Base-by-base conservation (phyloP, 345 rosid species). In the Populus alba region DNA sequence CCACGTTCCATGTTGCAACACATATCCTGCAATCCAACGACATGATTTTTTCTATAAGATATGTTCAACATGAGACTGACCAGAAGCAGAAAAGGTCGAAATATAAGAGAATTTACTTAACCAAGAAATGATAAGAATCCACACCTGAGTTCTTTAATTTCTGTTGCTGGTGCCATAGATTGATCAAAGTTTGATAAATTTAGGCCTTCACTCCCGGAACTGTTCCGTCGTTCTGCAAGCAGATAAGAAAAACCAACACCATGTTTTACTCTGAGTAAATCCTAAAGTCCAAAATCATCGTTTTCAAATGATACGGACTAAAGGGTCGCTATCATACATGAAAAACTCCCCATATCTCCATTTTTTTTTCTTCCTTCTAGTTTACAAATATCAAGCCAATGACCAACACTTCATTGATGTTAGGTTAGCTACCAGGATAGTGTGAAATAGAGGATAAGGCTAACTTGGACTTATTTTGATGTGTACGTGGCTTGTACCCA, bases 1-100 rank as follows among this genome's bases (percentile, higher is more conserved):
- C 99, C 31, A 96, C 97, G 75, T 96, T 96, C 99, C 99, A 94
- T 12, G 99, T 96, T 49, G 95, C 91, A 15, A 86, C 87, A 84
- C 87, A 91, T 67, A 96, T 84, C 87, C 99, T 96, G 88, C 81
- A 79, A 80, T 66, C 33, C 29, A 71, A 75, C 25, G 35, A 70
- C 41, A 75, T 45, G 37, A 47, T 25, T 66, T 31, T 39, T 38
- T 7, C 68, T 31, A 47, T 73, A 45, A 78, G 57, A 33, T 53
- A 53, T 53, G 59, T 5, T 76, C 41, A 79, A 78, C 39, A 72
- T 73, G 77, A 84, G 37, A 71, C 71, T 75, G 33, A 6, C 59
- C 74, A 43, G 23, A 65, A 38, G 27, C 38, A 33, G 12, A 2
- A 10, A 2, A 31, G 59, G 67, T 17, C 10, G 51, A 49, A 4